Conservation (phyloP, 305 asterid species). For the Fraxinus latifolia region DNA sequence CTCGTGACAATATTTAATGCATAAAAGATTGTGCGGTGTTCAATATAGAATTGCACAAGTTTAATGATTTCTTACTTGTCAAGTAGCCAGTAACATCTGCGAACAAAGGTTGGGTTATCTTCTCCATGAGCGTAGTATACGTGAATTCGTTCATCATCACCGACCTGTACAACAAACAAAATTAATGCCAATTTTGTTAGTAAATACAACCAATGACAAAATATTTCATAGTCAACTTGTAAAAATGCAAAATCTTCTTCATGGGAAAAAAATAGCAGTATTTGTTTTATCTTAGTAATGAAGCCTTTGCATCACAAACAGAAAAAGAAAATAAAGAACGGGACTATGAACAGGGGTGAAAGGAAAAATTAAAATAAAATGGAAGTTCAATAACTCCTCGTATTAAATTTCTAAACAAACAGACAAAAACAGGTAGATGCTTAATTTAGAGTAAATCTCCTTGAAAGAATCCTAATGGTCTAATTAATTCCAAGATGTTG, state of each 20-base stretch:
- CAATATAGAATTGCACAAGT: conserved; percentile 16
- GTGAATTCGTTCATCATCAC: conserved; percentile 93
- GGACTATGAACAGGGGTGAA: not conserved
- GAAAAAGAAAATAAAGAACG: conserved; percentile 1
- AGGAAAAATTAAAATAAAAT: not conserved
- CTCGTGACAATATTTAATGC: conserved; percentile 9
- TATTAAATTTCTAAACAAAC: not conserved
- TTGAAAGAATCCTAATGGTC: not conserved
- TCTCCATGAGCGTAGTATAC: conserved; percentile 99
- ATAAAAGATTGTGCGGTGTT: conserved; percentile 14
- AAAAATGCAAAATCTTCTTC: conserved; percentile 14
- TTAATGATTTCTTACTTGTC: conserved; percentile 70
- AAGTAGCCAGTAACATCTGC: conserved; percentile 98
- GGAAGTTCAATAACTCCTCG: not conserved
- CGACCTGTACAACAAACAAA: conserved; percentile 57
- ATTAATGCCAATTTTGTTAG: conserved; percentile 23
- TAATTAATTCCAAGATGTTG: not conserved
- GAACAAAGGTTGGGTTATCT: conserved; percentile 84
- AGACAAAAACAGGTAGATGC: not conserved
- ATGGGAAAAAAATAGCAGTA: not conserved
- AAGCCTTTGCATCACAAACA: not conserved
- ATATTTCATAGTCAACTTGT: not conserved
- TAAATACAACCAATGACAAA: conserved; percentile 16
- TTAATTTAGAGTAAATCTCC: not conserved
- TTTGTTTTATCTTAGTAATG: not conserved